phyloP scores from a whole-genome alignment of 495 filamentous ascomycete genomes.

The Peziza echinospora region DNA sequence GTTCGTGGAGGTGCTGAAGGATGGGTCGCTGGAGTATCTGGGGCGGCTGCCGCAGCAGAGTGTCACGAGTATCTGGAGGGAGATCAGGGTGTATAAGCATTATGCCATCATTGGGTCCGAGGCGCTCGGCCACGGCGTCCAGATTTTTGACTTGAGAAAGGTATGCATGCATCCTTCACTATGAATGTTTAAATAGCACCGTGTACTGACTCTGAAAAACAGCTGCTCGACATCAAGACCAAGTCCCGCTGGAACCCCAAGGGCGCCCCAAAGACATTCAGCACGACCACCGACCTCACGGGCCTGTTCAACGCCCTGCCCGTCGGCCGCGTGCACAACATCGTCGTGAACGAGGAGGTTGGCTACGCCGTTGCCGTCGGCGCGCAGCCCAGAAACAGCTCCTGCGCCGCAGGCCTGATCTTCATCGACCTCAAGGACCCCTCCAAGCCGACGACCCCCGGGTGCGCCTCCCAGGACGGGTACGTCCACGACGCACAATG shows the following conservation, averaged over 20 bases:
- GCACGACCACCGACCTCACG: slow-evolving; percentile 18
- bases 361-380: slow-evolving; percentile 32
- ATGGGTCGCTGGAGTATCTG: slow-evolving; percentile 33
- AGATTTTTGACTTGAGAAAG: slow-evolving; percentile 30
- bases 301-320: slow-evolving; percentile 22
- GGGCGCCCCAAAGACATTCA: slow-evolving; percentile 20
- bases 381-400: slow-evolving; percentile 24
- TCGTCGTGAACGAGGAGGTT: slow-evolving; percentile 30
- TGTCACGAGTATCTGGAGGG: slow-evolving; percentile 25
- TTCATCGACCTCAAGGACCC: slow-evolving; percentile 32
- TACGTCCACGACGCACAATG: slow-evolving; percentile 43
- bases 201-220: not conserved
- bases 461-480: slow-evolving; percentile 32
- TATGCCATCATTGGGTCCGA: slow-evolving; percentile 32
- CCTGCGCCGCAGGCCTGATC: slow-evolving; percentile 31
- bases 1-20: slow-evolving; percentile 29
- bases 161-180: not conserved
- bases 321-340: slow-evolving; percentile 29
- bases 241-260: not conserved
- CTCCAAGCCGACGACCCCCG: slow-evolving; percentile 28
- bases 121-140: slow-evolving; percentile 27
- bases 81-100: slow-evolving; percentile 26
- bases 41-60: slow-evolving; percentile 32
- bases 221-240: not conserved
- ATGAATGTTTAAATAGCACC: not conserved